Evolutionary conservation across 371 early-diverging fungal species (phyloP).

Genomic region (Mortierella polycephala): DNA sequence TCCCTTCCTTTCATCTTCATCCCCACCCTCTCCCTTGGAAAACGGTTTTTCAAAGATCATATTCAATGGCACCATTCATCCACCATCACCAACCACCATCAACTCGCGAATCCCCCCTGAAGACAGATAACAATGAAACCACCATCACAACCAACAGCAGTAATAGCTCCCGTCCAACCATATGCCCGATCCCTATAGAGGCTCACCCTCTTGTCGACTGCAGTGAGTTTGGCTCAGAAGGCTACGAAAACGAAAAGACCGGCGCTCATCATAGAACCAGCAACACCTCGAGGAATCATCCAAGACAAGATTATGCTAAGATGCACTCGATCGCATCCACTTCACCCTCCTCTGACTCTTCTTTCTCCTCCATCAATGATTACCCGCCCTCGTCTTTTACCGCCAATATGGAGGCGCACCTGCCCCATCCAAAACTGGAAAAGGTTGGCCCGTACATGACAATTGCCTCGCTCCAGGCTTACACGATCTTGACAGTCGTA

Average conservation of each 20-base stretch:
- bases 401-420: no score
- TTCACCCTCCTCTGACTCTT: not conserved
- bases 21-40: no score
- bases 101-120: not conserved
- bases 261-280: not conserved
- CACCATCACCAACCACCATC: no score
- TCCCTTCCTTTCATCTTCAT: no score
- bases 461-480: slow-evolving; percentile 37
- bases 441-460: slow-evolving; percentile 30
- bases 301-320: not conserved
- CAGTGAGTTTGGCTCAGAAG: slow-evolving; percentile 9
- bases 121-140: not conserved
- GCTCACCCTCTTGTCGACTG: slow-evolving; percentile 7
- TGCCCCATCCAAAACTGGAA: slow-evolving; percentile 21
- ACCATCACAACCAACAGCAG: not conserved
- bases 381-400: no score
- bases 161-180: not conserved
- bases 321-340: not conserved
- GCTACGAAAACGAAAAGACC: slow-evolving; percentile 12
- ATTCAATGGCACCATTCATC: no score
- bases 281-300: not conserved
- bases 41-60: no score
- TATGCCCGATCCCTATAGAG: not conserved
- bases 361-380: no score
- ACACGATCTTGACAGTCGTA: slow-evolving; percentile 40